Conservation (phyloP, 2,329 filamentous ascomycete genomes). For the Diplodia sapinea region DNA sequence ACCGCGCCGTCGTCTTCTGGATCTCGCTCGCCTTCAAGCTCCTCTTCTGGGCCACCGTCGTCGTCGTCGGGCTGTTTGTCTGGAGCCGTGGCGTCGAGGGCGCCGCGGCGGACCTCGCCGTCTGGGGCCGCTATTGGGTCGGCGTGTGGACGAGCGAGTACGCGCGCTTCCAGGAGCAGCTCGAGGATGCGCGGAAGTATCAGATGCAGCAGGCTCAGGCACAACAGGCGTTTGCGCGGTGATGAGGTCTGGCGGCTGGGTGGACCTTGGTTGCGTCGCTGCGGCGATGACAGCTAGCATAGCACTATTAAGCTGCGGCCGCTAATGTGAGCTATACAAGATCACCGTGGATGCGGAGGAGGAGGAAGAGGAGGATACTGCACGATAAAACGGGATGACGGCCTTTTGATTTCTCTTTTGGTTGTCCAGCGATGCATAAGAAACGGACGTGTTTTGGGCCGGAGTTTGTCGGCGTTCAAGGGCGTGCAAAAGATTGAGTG, state of each 20-base stretch:
- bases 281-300: background rate
- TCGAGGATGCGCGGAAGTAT: conserved; percentile 13
- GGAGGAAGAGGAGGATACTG: background rate
- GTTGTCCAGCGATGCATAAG: conserved; percentile 18
- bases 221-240: conserved; percentile 12
- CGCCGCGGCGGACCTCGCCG: conserved; percentile 63
- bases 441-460: conserved; percentile 10
- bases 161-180: conserved; percentile 19
- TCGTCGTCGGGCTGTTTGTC: conserved; percentile 61
- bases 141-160: conserved; percentile 29
- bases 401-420: background rate
- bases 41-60: conserved; percentile 67
- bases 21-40: conserved; percentile 69
- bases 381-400: background rate
- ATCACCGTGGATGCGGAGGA: background rate
- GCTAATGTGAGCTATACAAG: background rate
- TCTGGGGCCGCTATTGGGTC: conserved; percentile 12
- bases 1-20: conserved; percentile 77
- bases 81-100: conserved; percentile 68
- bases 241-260: background rate
- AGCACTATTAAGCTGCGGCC: background rate
- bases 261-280: background rate
- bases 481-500: background rate
- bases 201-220: conserved; percentile 5
- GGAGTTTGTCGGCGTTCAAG: conserved; percentile 13